Evolutionary conservation across 1,284 basidiomycete species (phyloP).

Genomic region (Ceratobasidium papillatum): DNA sequence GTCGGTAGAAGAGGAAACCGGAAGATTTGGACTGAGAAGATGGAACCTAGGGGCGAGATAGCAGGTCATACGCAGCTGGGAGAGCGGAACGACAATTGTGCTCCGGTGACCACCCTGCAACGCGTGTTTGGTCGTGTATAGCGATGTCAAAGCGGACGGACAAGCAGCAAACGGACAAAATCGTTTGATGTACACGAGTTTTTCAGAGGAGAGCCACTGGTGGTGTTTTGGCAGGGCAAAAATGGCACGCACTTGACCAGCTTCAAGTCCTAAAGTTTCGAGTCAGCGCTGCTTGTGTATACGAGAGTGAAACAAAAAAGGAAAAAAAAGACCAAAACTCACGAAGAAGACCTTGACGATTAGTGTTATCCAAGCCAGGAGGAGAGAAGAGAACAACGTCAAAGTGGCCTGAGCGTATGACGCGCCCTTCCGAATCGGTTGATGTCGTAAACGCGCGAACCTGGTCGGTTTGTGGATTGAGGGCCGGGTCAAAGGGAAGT

Average conservation of each 20-base stretch:
- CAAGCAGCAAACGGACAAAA: not conserved
- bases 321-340: not conserved
- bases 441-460: not conserved
- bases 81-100: not conserved
- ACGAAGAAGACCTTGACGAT: not conserved
- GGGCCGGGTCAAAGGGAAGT: too few relatives aligned
- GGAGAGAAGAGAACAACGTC: not conserved
- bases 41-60: not conserved
- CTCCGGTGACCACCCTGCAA: not conserved
- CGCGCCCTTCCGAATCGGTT: not conserved
- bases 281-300: not conserved
- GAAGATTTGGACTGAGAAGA: not conserved
- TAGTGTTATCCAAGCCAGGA: not conserved
- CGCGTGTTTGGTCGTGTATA: not conserved
- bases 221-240: not conserved
- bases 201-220: not conserved
- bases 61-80: not conserved
- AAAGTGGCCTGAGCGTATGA: not conserved
- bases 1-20: not conserved
- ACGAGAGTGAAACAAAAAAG: not conserved
- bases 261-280: not conserved
- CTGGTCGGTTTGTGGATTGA: not conserved
- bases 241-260: not conserved
- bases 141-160: too few relatives aligned
- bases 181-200: not conserved